Base-by-base conservation (phyloP, 805 yeast genomes). In the Brettanomyces naardenensis region DNA sequence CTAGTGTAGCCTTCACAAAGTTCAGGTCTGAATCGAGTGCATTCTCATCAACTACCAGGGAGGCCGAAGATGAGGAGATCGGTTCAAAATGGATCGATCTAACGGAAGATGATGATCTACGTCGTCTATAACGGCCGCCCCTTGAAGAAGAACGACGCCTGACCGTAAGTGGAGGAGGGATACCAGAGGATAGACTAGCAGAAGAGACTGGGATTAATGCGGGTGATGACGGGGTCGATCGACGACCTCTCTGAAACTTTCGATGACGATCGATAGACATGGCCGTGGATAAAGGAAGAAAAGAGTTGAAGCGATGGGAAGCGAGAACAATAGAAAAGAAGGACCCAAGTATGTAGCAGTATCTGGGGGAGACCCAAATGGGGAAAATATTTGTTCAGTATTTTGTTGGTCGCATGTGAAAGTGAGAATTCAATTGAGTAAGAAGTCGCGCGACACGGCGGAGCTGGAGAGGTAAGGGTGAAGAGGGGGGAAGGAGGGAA, bases 1-100 rank as follows among this genome's bases (percentile, higher is more conserved):
- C 96, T 34, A 89, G 61, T 2, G 64, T 65, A 10, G 77, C 82
- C 32, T 69, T 68, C 5, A 79, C 72, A 21, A 44, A 49, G 29
- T 49, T 41, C 25, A 51, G 35, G 10, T 38, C 48, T 9, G 36
- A 20, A 11, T 46, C 53, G 4, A 33, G 25, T 2, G 35, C 33
- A 19, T 34, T 32, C 17, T 39, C 42, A n/a, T 20, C 37, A 19
- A 28, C 40, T 4, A 39, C 35, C 9, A 25, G 11, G 6, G 31
- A 18, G 2, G 37, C 13, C 7, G 36, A 22, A 15, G 30, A 19
- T n/a, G 21, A 15, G 33, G 28, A 23, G 5, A 13, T 34, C 22
- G 39, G 39, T 6, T 53, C 58, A 6, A 36, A 35, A 15, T 49
- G 43, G 4, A 39, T 19, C 7, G 58, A 48, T 31, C 47, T 38